Conservation (phyloP, 331 rosid species). For the Rhamnella rubrinervis region DNA sequence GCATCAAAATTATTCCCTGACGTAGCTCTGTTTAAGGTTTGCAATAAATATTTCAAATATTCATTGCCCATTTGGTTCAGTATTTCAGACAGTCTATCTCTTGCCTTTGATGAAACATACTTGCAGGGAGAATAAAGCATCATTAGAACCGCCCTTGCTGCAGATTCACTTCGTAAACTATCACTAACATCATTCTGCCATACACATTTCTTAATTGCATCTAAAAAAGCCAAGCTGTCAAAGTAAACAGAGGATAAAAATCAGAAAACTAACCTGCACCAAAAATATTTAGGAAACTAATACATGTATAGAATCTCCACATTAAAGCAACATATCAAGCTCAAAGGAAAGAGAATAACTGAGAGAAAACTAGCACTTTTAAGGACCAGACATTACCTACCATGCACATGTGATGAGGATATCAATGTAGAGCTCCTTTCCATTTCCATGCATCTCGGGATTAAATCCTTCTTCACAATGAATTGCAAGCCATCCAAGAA, state of each 20-base stretch:
- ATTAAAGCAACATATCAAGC: constrained; percentile 19
- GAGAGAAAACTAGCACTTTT: constrained; percentile 18
- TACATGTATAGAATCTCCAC: neutral
- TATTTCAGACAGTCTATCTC: constrained; percentile 45
- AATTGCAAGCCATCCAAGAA: constrained; percentile 79
- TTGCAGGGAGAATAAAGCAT: constrained; percentile 84
- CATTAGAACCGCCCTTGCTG: constrained; percentile 72
- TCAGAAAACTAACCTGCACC: constrained; percentile 20
- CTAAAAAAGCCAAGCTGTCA: constrained; percentile 60
- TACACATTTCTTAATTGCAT: constrained; percentile 42
- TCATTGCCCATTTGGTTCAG: constrained; percentile 38
- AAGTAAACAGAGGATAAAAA: constrained; percentile 9
- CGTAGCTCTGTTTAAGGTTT: constrained; percentile 46
- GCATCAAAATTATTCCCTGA: constrained; percentile 47
- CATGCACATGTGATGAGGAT: constrained; percentile 67
- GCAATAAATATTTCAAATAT: constrained; percentile 39
- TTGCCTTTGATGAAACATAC: constrained; percentile 57
- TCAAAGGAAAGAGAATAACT: constrained; percentile 6
- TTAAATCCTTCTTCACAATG: constrained; percentile 62
- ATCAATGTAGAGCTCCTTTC: constrained; percentile 43
- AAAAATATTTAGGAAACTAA: constrained; percentile 6
- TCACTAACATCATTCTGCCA: constrained; percentile 46
- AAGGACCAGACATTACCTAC: constrained; percentile 61
- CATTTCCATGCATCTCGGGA: constrained; percentile 35
- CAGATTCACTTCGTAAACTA: constrained; percentile 59